These are phyloP conservation scores for Knufia fluminis DNA, from an alignment of 2,329 filamentous ascomycete species.

Conservation along the genomic window DNA sequence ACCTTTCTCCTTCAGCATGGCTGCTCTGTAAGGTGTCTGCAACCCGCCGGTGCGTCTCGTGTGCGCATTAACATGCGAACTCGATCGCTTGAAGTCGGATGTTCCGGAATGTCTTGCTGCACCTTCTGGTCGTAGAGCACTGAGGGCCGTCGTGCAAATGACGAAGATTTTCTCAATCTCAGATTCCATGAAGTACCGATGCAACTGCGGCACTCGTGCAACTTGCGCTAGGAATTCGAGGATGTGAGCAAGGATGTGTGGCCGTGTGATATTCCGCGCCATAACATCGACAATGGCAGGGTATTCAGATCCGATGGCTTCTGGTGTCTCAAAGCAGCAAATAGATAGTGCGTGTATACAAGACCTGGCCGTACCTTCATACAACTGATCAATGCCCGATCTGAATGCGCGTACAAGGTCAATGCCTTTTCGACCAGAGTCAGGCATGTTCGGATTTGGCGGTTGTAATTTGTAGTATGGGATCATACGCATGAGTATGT, in stretches of 20 bases:
- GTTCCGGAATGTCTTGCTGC: constrained; percentile 24
- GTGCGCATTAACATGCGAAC: constrained; percentile 15
- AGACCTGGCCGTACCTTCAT: constrained; percentile 77
- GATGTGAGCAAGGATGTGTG: constrained; percentile 85
- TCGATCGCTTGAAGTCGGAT: constrained; percentile 22
- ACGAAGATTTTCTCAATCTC: constrained; percentile 92
- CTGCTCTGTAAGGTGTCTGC: constrained; percentile 24
- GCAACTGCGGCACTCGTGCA: constrained; percentile 72
- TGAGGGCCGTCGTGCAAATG: constrained; percentile 86
- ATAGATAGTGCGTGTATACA: constrained; percentile 93
- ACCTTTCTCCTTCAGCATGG: constrained; percentile 52
- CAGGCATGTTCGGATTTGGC: constrained; percentile 32
- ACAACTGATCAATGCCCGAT: constrained; percentile 61
- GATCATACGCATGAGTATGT: constrained; percentile 75
- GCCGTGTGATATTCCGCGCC: constrained; percentile 91
- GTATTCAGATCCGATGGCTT: constrained; percentile 75
- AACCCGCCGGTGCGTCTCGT: constrained; percentile 19
- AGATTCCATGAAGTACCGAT: constrained; percentile 80
- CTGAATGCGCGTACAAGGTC: constrained; percentile 82
- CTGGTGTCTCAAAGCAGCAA: constrained; percentile 87
- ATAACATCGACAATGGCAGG: constrained; percentile 84
- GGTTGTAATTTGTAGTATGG: constrained; percentile 58
- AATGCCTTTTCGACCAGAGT: constrained; percentile 66
- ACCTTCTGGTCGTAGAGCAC: constrained; percentile 63
- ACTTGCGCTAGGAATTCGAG: constrained; percentile 89